A percentile compares a stretch with the other conserved stretches of the same genome.
Conservation (phyloP, 2,329 filamentous ascomycete genomes). For the Cladophialophora psammophila region DNA sequence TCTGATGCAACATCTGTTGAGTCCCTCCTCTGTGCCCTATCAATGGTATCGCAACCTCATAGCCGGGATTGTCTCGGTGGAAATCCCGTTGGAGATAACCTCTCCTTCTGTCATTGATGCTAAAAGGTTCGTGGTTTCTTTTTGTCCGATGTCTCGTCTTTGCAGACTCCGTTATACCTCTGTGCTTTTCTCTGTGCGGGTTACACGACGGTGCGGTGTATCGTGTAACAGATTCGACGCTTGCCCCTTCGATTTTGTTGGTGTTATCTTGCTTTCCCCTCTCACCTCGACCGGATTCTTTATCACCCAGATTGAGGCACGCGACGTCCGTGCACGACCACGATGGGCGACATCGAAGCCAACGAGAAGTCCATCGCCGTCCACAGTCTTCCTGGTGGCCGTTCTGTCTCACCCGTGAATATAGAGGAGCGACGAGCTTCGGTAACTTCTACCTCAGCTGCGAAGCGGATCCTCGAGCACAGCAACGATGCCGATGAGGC, state of each 20-base stretch:
- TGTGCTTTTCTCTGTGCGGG: background rate
- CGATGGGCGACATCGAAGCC: conserved; percentile 31
- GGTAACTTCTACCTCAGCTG: conserved; percentile 34
- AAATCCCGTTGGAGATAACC: background rate
- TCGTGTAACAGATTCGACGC: conserved; percentile 2
- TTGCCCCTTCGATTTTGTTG: background rate
- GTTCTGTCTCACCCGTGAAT: conserved; percentile 34
- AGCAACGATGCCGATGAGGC: conserved; percentile 67
- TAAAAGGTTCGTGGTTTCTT: background rate
- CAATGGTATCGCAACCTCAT: conserved; percentile 16
- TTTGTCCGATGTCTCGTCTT: background rate
- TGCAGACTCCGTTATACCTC: background rate
- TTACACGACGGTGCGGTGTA: background rate
- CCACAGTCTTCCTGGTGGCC: conserved; percentile 28
- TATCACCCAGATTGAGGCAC: background rate
- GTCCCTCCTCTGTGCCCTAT: conserved; percentile 1
- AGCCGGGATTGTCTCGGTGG: conserved; percentile 1
- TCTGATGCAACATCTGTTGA: conserved; percentile 23
- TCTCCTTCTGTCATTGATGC: background rate
- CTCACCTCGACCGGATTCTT: background rate
- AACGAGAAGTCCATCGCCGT: conserved; percentile 27
- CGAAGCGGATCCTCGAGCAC: conserved; percentile 56
- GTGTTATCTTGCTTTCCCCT: background rate
- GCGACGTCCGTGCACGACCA: conserved; percentile 7
- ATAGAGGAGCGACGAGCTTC: conserved; percentile 29